These are phyloP conservation scores for Angomonas ambiguus DNA, from an alignment of 208 protist species.

Conservation along the genomic window DNA sequence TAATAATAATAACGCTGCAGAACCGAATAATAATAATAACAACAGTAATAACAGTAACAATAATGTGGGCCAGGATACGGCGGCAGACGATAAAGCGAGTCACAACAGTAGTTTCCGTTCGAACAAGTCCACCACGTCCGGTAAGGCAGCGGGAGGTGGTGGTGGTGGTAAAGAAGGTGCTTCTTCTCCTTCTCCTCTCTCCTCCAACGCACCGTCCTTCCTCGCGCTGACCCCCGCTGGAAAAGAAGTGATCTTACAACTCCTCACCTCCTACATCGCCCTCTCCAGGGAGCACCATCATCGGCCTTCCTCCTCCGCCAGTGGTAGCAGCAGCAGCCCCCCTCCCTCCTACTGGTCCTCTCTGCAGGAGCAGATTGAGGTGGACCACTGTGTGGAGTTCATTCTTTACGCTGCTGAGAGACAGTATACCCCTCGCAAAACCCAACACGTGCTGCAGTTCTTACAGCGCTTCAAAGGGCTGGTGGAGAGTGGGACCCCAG, in stretches of 20 bases:
- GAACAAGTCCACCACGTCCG: no score
- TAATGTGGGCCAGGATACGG: no score
- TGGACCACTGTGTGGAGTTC: conserved; percentile 62
- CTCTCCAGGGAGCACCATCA: background rate
- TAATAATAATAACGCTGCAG: background rate
- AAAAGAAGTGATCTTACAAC: background rate
- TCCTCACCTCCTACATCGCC: conserved; percentile 29
- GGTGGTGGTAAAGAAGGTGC: no score
- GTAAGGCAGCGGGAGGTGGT: no score
- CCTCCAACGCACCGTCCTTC: background rate
- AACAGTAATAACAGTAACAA: background rate
- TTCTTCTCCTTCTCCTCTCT: no score
- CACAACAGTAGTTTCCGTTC: background rate
- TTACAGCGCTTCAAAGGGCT: conserved; percentile 22
- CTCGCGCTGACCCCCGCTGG: background rate
- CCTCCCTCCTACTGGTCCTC: conserved; percentile 59
- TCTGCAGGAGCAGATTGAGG: conserved; percentile 58
- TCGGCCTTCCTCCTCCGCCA: no score
- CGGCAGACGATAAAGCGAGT: no score
- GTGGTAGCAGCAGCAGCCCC: conserved; percentile 14
- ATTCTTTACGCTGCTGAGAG: conserved; percentile 57
- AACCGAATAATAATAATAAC: background rate
- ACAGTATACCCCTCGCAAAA: conserved; percentile 48
- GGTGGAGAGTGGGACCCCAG: conserved; percentile 19
- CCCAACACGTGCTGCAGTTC: conserved; percentile 58